Conservation (phyloP, 2,329 filamentous ascomycete genomes). For the Epichloe sibirici region DNA sequence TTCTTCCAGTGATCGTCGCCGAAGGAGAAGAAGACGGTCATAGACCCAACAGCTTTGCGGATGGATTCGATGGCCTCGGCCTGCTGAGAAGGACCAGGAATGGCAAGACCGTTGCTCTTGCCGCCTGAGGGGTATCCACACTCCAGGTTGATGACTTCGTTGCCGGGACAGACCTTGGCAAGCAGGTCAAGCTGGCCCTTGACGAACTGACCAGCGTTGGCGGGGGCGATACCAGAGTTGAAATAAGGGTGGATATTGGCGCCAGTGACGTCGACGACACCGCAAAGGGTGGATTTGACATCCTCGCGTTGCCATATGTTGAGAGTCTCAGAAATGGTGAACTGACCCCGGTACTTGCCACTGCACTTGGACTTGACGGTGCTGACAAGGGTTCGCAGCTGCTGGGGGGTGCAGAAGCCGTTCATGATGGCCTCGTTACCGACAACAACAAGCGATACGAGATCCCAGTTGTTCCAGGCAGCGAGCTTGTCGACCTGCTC, state of each 20-base stretch:
- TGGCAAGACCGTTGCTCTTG: conserved; percentile 56
- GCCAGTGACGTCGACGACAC: conserved; percentile 63
- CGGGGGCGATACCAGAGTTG: conserved; percentile 55
- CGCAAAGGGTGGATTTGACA: conserved; percentile 50
- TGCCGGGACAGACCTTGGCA: conserved; percentile 54
- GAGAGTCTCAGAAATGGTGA: conserved; percentile 81
- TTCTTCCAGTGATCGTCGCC: conserved; percentile 74
- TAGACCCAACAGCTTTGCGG: conserved; percentile 48
- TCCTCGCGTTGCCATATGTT: conserved; percentile 59
- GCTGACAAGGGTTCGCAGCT: conserved; percentile 60
- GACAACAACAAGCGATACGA: conserved; percentile 70
- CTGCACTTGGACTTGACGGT: conserved; percentile 54
- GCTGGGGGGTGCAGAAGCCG: conserved; percentile 47
- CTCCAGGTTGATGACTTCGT: conserved; percentile 73
- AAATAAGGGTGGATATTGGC: conserved; percentile 93
- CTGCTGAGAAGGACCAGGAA: conserved; percentile 58
- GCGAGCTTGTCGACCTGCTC: conserved; percentile 64
- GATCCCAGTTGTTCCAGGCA: conserved; percentile 59
- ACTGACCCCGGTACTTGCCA: conserved; percentile 55
- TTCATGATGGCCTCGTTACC: conserved; percentile 87
- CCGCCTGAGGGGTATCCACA: conserved; percentile 76
- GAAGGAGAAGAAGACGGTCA: conserved; percentile 72
- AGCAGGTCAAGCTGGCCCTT: conserved; percentile 60
- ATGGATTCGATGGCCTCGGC: conserved; percentile 60
- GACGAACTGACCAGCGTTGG: conserved; percentile 65